Percentiles rank a stretch among this genome's conserved stretches.
Conservation (phyloP, 805 yeast genomes). For the Vanderwaltozyma tropicalis region DNA sequence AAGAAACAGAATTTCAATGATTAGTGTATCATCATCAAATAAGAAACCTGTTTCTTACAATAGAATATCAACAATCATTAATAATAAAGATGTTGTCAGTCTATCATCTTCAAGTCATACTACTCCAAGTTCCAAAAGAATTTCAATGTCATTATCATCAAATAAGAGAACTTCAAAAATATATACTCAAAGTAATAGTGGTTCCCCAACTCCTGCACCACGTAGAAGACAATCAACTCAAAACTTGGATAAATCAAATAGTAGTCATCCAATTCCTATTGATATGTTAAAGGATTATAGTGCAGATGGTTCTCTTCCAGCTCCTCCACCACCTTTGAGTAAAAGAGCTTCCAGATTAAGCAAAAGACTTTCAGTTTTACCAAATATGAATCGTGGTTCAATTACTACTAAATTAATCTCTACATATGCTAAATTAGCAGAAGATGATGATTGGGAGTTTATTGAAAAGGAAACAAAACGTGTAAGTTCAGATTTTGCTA, state of each 20-base stretch:
- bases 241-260: constrained; percentile 10
- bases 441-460: constrained; percentile 53
- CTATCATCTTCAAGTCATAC: constrained; percentile 13
- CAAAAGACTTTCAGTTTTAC: constrained; percentile 31
- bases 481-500: constrained; percentile 69
- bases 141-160: constrained; percentile 21
- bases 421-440: constrained; percentile 62
- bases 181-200: constrained; percentile 8
- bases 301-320: neutral
- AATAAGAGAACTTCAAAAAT: constrained; percentile 19
- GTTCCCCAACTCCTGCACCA: constrained; percentile 26
- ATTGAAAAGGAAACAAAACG: constrained; percentile 65
- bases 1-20: constrained; percentile 33
- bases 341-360: constrained; percentile 22
- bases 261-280: constrained; percentile 21
- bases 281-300: constrained; percentile 15
- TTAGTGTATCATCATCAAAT: constrained; percentile 40
- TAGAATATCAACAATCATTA: constrained; percentile 20
- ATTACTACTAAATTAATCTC: constrained; percentile 61
- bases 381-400: constrained; percentile 49
- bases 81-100: constrained; percentile 13
- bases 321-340: neutral
- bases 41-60: constrained; percentile 40
- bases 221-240: constrained; percentile 19
- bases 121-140: constrained; percentile 16